phyloP scores from a whole-genome alignment of 371 early-diverging fungal species.

The Syncephalastrum contaminatum region DNA sequence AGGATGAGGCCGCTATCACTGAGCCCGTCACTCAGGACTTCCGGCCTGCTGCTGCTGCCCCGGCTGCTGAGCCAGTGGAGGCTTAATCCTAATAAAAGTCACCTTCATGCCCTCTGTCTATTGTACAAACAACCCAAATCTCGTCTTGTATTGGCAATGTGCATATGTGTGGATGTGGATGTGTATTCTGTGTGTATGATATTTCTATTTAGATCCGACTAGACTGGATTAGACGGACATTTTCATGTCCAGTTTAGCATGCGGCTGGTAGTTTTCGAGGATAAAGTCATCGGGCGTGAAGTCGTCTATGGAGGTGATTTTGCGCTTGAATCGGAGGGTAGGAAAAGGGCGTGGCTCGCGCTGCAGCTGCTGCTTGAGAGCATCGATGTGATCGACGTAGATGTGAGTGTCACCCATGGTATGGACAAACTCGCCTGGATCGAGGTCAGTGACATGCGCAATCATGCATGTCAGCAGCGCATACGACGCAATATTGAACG shows the following conservation, averaged over 20 bases:
- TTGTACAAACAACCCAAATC: no score
- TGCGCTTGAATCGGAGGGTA: conserved; percentile 67
- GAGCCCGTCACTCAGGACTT: conserved; percentile 79
- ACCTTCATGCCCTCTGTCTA: no score
- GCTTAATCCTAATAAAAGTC: conserved; percentile 11
- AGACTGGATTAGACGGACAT: conserved; percentile 81
- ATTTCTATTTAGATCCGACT: not conserved
- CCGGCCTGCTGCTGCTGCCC: conserved; percentile 53
- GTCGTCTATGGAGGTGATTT: conserved; percentile 75
- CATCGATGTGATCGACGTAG: conserved; percentile 93
- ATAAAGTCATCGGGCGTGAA: conserved; percentile 87
- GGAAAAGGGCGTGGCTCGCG: conserved; percentile 92
- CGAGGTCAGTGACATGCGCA: conserved; percentile 87
- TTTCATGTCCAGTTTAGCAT: conserved; percentile 92
- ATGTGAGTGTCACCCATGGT: conserved; percentile 98
- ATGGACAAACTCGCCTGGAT: conserved; percentile 93
- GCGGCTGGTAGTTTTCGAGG: conserved; percentile 87
- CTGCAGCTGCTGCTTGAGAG: conserved; percentile 80
- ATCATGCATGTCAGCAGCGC: conserved; percentile 94
- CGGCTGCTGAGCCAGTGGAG: conserved; percentile 20
- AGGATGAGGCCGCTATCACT: conserved; percentile 77
- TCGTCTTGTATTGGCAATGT: no score
- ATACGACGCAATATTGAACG: conserved; percentile 99
- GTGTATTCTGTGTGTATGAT: no score
- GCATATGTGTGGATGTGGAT: no score